Evolutionary conservation across 768 basidiomycete species (phyloP).

Genomic region (Russula olivacea): DNA sequence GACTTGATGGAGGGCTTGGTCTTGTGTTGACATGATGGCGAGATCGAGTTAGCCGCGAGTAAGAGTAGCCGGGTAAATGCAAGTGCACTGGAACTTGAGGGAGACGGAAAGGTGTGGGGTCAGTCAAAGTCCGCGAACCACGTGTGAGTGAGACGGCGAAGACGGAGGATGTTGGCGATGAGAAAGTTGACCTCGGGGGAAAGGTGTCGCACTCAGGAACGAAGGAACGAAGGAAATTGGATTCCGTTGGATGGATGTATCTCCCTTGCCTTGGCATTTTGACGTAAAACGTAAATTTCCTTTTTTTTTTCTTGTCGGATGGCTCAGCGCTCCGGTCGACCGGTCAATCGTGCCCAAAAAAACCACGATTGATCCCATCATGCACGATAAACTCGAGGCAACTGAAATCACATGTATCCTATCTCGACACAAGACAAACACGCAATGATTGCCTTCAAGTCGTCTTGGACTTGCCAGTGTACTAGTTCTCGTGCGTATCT

Average conservation of each 20-base stretch:
- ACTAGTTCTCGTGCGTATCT: not conserved
- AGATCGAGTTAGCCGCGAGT: constrained; percentile 2
- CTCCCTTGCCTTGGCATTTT: not conserved
- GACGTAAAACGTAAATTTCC: constrained; percentile 18
- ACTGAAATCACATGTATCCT: not conserved
- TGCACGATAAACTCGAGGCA: not conserved
- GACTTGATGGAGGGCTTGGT: constrained; percentile 22
- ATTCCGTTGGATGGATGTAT: not conserved
- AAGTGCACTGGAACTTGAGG: not conserved
- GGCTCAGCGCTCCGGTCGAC: not conserved
- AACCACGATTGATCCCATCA: no score
- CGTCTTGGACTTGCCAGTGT: not conserved
- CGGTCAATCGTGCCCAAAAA: no score
- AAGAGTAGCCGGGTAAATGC: not conserved
- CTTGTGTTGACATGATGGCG: constrained; percentile 15
- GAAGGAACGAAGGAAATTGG: not conserved
- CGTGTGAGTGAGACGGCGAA: not conserved
- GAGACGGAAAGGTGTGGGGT: constrained; percentile 5
- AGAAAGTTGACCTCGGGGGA: not conserved
- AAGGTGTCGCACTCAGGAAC: constrained; percentile 4
- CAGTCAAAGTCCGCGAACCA: not conserved
- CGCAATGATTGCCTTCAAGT: no score
- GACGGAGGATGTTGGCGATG: not conserved
- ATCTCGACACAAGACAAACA: not conserved
- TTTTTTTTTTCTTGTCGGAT: not conserved